phyloP scores from a whole-genome alignment of 2,329 filamentous ascomycete species.

The Fusarium sacchari region DNA sequence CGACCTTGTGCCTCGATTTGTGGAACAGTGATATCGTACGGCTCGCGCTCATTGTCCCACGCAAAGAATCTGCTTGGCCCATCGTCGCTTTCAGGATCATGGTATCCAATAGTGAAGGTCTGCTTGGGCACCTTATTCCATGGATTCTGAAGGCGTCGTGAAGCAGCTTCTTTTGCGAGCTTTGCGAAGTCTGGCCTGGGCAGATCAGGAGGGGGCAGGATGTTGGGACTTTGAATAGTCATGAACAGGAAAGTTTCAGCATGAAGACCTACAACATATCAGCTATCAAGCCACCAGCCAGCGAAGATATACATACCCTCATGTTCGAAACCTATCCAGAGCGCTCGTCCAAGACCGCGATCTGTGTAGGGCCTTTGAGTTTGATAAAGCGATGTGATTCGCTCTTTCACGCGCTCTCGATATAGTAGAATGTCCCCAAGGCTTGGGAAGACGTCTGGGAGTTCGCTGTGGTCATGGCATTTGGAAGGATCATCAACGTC shows the following conservation, averaged over 20 bases:
- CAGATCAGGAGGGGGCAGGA: neutral
- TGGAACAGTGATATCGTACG: neutral
- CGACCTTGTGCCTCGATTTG: constrained; percentile 9
- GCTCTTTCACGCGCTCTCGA: constrained; percentile 13
- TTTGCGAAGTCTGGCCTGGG: constrained; percentile 4
- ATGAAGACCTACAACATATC: constrained; percentile 8
- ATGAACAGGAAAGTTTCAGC: constrained; percentile 29
- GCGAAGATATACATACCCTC: neutral
- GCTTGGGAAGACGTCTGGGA: constrained; percentile 16
- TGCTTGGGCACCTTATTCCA: constrained; percentile 2
- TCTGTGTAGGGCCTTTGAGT: neutral
- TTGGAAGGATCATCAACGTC: constrained; percentile 19
- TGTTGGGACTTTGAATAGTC: constrained; percentile 19
- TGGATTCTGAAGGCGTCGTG: neutral
- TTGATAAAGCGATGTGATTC: constrained; percentile 5
- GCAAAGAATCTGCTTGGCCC: constrained; percentile 26
- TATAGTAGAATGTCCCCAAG: constrained; percentile 15
- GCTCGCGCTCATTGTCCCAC: constrained; percentile 31
- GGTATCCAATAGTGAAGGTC: constrained; percentile 5
- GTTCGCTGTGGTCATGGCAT: constrained; percentile 30
- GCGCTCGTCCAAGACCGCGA: constrained; percentile 4
- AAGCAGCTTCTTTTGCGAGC: constrained; percentile 21
- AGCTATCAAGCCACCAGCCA: neutral
- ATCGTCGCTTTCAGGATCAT: constrained; percentile 5
- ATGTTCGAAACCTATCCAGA: constrained; percentile 35